Evolutionary conservation across 202 grass and related monocot species (phyloP).

Genomic region (Schoenoplectus tabernaemontani): DNA sequence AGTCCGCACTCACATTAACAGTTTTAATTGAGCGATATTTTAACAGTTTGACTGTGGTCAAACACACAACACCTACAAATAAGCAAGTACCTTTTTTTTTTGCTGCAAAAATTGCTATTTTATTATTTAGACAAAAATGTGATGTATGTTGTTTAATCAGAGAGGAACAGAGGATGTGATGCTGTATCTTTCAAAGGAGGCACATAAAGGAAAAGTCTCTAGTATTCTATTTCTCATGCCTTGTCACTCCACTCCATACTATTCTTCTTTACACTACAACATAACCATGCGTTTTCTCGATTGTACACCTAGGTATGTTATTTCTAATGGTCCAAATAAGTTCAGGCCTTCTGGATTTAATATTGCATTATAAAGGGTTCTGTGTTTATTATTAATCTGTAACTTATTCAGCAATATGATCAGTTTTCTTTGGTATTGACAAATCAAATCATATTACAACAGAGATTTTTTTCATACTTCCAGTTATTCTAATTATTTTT

Average conservation of each 20-base stretch:
- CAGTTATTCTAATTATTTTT: too few relatives aligned
- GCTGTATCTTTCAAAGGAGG: conserved; percentile 76
- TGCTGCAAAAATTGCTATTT: not conserved
- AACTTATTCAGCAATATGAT: too few relatives aligned
- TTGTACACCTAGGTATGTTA: conserved; percentile 75
- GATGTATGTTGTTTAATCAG: conserved; percentile 26
- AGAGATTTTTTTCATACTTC: too few relatives aligned
- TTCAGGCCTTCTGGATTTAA: not conserved
- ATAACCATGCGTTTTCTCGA: conserved; percentile 87
- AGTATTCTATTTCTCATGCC: conserved; percentile 88
- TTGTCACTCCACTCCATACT: conserved; percentile 96
- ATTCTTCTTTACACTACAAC: conserved; percentile 77
- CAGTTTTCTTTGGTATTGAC: too few relatives aligned
- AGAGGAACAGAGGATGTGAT: conserved; percentile 92
- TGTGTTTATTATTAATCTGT: too few relatives aligned
- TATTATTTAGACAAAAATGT: not conserved
- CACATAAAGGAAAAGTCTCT: conserved; percentile 49
- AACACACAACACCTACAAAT: too few relatives aligned
- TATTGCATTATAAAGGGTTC: too few relatives aligned
- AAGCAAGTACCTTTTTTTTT: too few relatives aligned
- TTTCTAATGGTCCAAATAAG: not conserved
- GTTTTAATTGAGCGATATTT: too few relatives aligned
- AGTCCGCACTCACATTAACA: too few relatives aligned
- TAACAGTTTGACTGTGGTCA: too few relatives aligned
- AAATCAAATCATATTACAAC: too few relatives aligned